Base-by-base conservation (phyloP, 768 basidiomycete genomes). In the Lanmaoa rubissima region DNA sequence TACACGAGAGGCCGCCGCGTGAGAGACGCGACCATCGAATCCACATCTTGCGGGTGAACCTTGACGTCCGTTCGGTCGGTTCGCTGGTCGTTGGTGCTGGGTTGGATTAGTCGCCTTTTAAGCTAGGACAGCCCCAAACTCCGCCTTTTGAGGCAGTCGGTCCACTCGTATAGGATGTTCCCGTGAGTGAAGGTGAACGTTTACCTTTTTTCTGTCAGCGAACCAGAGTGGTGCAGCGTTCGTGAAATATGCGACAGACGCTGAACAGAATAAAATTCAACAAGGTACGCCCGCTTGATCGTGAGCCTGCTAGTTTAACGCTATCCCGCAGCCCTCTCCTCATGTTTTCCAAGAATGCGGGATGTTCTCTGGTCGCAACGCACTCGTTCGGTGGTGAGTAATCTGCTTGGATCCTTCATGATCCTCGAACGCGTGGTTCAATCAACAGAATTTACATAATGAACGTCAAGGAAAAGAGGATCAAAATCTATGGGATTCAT, bases 201-300 rank as follows among this genome's bases (percentile, higher is more conserved):
- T 31, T 31, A 8, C 28, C 28, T 31, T 31, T 6, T 8, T 31
- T 31, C 28, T 31, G 28, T 31, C 28, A 31, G 28, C 28, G 28
- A 7, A 8, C 7, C 7, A 1, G 28, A 31, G 28, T 31, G 28
- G 28, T 31, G 28, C 28, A 31, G 28, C 28, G 7, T 31, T 31
- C 28, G 28, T 31, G 28, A 7, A 31, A 31, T 8, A 31, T 28
- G 4, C 26, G 26, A 28, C 6, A 28, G 4, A 8, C 6, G 28
- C 28, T 31, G 28, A 31, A 31, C 28, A 28, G 28, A 28, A 28
- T 1, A 8, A 31, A 31, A 31, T 31, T 9, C 28, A 31, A 7
- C 28, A 31, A 31, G 45, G 24, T 38, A 57, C 17, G 56, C 53
- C 5, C 46, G 53, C 16, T 57, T 55, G 53, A 58, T 58, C 28